Conservation (phyloP, 768 basidiomycete species). For the Fomitopsis serialis region DNA sequence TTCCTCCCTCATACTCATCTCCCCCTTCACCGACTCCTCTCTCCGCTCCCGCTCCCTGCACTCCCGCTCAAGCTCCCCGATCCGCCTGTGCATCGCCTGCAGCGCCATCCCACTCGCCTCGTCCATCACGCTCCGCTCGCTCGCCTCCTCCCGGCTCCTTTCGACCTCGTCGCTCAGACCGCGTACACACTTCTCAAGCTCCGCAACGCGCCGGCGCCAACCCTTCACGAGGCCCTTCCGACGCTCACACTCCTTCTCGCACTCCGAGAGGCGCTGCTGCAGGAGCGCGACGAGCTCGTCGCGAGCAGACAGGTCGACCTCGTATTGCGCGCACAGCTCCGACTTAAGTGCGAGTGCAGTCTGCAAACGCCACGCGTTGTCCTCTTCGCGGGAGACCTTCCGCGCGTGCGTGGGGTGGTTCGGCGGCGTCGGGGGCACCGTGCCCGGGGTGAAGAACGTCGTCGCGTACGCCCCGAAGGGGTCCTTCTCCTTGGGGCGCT, state of each 20-base stretch:
- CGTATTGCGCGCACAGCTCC: slow-evolving; percentile 72
- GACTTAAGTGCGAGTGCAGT: slow-evolving; percentile 72
- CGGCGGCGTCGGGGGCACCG: slow-evolving; percentile 64
- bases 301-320: slow-evolving; percentile 65
- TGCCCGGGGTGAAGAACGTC: slow-evolving; percentile 74
- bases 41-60: slow-evolving; percentile 37
- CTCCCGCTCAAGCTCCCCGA: slow-evolving; percentile 70
- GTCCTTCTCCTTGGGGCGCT: slow-evolving; percentile 46
- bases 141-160: slow-evolving; percentile 70
- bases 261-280: slow-evolving; percentile 42
- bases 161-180: slow-evolving; percentile 86
- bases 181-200: slow-evolving; percentile 63
- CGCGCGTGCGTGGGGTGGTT: slow-evolving; percentile 43
- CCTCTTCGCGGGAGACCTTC: slow-evolving; percentile 66
- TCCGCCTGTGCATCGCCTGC: slow-evolving; percentile 73
- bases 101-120: slow-evolving; percentile 76
- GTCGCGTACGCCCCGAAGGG: slow-evolving; percentile 70
- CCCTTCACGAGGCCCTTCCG: slow-evolving; percentile 46
- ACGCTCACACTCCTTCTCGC: slow-evolving; percentile 62
- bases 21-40: slow-evolving; percentile 33
- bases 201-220: slow-evolving; percentile 76
- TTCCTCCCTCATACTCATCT: slow-evolving; percentile 33
- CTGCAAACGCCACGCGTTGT: slow-evolving; percentile 64
- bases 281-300: slow-evolving; percentile 68
- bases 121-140: slow-evolving; percentile 81